These are phyloP conservation scores for Mycena alexandri DNA, from an alignment of 768 basidiomycete species.

Conservation along the genomic window DNA sequence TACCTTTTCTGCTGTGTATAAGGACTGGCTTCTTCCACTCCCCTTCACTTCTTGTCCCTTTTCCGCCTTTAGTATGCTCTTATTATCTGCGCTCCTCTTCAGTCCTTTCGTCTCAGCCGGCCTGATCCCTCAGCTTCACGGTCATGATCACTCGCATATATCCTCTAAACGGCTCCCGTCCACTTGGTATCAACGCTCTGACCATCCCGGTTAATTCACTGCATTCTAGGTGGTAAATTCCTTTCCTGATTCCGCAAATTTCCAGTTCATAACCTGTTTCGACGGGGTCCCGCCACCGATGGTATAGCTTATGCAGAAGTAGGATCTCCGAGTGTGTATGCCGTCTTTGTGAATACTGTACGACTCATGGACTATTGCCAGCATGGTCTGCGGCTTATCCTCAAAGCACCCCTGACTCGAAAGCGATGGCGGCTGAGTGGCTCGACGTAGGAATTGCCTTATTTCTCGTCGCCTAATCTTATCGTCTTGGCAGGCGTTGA, in stretches of 20 bases:
- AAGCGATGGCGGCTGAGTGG: constrained; percentile 23
- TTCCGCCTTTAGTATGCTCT: constrained; percentile 16
- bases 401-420: constrained; percentile 15
- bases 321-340: constrained; percentile 22
- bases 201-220: constrained; percentile 53
- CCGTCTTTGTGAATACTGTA: not conserved
- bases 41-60: not conserved
- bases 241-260: not conserved
- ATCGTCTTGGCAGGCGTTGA: constrained; percentile 54
- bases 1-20: not conserved
- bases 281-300: constrained; percentile 60
- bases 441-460: not conserved
- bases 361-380: not conserved
- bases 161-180: constrained; percentile 47
- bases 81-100: constrained; percentile 14
- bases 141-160: constrained; percentile 18
- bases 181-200: constrained; percentile 72
- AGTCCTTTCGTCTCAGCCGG: not conserved
- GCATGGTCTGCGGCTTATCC: constrained; percentile 29
- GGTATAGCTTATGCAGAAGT: constrained; percentile 28
- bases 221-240: not conserved
- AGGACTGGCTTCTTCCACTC: constrained; percentile 9
- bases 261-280: constrained; percentile 65
- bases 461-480: no score
- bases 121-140: not conserved